A percentile compares a stretch with the other conserved stretches of the same genome.
Evolutionary conservation across 139 green algal species (phyloP).

Genomic region (Picochlorum sp.): DNA sequence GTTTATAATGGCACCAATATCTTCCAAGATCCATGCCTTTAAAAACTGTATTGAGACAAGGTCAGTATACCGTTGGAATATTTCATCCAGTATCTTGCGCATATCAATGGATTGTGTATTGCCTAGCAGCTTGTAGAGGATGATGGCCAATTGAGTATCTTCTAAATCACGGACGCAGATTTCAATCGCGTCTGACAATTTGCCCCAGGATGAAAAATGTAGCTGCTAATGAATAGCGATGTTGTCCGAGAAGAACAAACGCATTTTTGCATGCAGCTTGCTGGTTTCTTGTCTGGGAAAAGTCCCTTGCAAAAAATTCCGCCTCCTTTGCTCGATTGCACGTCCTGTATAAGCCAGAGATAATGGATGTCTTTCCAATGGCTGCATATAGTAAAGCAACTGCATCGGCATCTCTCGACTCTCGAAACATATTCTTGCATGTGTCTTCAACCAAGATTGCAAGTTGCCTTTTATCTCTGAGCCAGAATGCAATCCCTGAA

Average conservation of each 20-base stretch:
- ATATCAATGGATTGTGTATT: neutral
- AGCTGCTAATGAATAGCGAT: conserved; percentile 69
- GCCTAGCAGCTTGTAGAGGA: neutral
- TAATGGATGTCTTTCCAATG: conserved; percentile 51
- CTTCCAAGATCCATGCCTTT: no score
- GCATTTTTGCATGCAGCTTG: conserved; percentile 82
- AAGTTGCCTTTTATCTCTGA: conserved; percentile 36
- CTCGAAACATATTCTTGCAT: conserved; percentile 61
- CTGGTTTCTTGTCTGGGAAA: conserved; percentile 37
- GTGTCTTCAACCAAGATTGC: conserved; percentile 48
- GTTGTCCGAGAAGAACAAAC: conserved; percentile 78
- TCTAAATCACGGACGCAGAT: conserved; percentile 4
- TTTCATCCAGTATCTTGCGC: neutral
- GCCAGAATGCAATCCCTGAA: conserved; percentile 75
- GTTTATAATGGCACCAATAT: no score
- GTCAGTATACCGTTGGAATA: no score
- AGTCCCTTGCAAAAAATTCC: conserved; percentile 79
- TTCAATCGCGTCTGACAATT: neutral
- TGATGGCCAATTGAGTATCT: conserved; percentile 6
- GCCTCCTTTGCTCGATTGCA: conserved; percentile 49
- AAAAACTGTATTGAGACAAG: no score
- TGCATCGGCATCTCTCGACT: conserved; percentile 59
- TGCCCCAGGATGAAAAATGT: conserved; percentile 79
- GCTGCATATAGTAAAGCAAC: conserved; percentile 74
- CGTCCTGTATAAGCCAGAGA: conserved; percentile 62